Base-by-base conservation (phyloP, 2,329 filamentous ascomycete genomes). In the Apiospora aurea region DNA sequence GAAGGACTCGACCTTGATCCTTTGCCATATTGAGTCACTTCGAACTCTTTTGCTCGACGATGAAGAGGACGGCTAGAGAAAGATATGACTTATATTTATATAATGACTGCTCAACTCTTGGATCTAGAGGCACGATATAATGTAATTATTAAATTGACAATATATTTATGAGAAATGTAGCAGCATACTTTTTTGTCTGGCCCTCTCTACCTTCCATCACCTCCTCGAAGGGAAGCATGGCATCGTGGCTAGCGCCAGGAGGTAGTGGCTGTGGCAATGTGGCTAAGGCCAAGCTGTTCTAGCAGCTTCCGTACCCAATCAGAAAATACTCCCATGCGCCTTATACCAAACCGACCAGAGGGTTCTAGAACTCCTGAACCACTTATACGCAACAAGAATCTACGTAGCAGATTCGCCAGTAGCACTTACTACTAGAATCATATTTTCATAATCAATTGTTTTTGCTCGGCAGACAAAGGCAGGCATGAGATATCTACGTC, bases 1-100 rank as follows among this genome's bases (percentile, higher is more conserved):
- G 82, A 87, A 69, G 90, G 90, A 0, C 77, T 92, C 73, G 86
- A 91, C 76, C 74, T 91, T 49, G 85, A 86, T 76, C 88, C 89
- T 43, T 80, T 91, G 72, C 88, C 89, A 0, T 91, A 90, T 70
- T 81, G 49, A 57, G 24, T 21, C 21, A n/a, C 21, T 24, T 41
- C 18, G 29, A 41, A 41, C 0, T n/a, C 5, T 18, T 41, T 41
- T 34, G 34, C 7, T 64, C n/a, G 38, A 64, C 34, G 18, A 24
- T 13, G n/a, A 21, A 41, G 13, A 2, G 57, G 18, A 64, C 14
- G 13, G 41, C 21, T n/a, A 10, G 41, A 24, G 34, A 64, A 21
- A 24, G 18, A 41, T 41, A 11, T 41, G 57, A n/a, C 18, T 24
- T 41, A 34, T n/a, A 21, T 41, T 1, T 38, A 18, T 34, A n/a